A percentile compares a stretch with the other conserved stretches of the same genome.
Evolutionary conservation across 257 asterid species (phyloP).

Genomic region (Petunia axillaris): DNA sequence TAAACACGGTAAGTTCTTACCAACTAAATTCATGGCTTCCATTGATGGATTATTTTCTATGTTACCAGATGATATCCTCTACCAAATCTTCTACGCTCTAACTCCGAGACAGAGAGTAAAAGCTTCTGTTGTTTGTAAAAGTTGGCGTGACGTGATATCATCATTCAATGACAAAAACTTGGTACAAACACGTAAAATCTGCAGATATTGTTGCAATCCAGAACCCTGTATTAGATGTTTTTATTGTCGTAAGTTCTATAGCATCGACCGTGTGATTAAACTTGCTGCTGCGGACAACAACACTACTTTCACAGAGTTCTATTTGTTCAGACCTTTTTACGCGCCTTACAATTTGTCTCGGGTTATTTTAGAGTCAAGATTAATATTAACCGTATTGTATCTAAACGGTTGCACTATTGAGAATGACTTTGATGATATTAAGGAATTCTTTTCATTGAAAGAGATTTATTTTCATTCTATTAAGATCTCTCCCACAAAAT

Average conservation of each 20-base stretch:
- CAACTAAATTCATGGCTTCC: too few relatives aligned
- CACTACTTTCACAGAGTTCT: not conserved
- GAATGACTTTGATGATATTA: not conserved
- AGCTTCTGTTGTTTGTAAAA: not conserved
- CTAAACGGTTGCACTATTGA: not conserved
- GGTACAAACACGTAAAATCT: not conserved
- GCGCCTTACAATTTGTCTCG: not conserved
- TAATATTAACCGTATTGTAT: not conserved
- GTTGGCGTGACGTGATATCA: not conserved
- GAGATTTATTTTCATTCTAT: not conserved
- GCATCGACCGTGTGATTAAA: not conserved
- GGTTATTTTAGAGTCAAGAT: not conserved
- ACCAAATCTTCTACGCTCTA: not conserved
- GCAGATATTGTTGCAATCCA: too few relatives aligned
- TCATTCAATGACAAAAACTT: not conserved
- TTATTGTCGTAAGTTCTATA: too few relatives aligned
- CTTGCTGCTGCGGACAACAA: not conserved
- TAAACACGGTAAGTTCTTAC: too few relatives aligned
- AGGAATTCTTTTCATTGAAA: not conserved
- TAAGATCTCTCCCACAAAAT: not conserved
- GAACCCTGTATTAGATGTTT: too few relatives aligned
- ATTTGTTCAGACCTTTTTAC: not conserved
- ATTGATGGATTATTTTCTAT: not conserved
- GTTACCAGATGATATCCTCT: not conserved
- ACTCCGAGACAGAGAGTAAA: not conserved